phyloP scores from a whole-genome alignment of 2,329 filamentous ascomycete species.

The Fusarium sp. region DNA sequence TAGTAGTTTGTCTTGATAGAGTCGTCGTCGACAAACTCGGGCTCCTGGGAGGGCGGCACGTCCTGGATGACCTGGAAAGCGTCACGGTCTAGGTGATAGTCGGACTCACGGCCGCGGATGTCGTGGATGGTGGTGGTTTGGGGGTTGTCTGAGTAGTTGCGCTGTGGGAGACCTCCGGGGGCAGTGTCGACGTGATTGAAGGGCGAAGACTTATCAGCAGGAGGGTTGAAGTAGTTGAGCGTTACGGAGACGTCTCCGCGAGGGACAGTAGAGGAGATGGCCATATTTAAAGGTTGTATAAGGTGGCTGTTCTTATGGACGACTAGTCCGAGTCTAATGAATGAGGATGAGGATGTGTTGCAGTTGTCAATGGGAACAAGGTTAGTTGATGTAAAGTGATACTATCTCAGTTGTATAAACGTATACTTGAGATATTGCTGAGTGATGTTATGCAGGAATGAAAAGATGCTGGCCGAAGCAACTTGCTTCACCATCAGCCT shows the following conservation, averaged over 20 bases:
- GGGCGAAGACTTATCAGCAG: constrained; percentile 67
- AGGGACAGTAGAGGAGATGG: constrained; percentile 56
- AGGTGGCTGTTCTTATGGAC: neutral
- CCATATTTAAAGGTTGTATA: constrained; percentile 48
- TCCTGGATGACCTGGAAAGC: constrained; percentile 76
- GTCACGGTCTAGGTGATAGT: constrained; percentile 76
- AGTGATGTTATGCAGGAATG: constrained; percentile 1
- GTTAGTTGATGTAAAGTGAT: constrained; percentile 11
- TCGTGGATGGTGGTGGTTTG: constrained; percentile 73
- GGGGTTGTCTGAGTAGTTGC: constrained; percentile 68
- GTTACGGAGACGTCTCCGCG: constrained; percentile 70
- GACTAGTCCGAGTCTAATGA: neutral
- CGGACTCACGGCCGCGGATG: constrained; percentile 74
- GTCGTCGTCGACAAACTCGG: constrained; percentile 73
- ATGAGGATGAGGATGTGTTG: neutral
- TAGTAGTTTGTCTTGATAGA: constrained; percentile 81
- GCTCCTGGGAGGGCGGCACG: constrained; percentile 62
- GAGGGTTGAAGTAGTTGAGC: constrained; percentile 74
- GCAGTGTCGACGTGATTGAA: constrained; percentile 75
- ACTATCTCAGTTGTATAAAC: neutral
- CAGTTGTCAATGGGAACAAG: neutral
- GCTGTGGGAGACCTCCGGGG: constrained; percentile 68
- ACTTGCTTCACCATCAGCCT: constrained; percentile 12
- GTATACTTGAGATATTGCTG: neutral
- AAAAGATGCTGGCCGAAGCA: constrained; percentile 6